Conservation (phyloP, 176 grass and related monocot species). For the Hordeum vulgare region MorexV3_pseudomolecules_assembly NC_058522.1:315143469-315143968, state of each 20-base stretch:
- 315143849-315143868: not conserved
- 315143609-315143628: not conserved
- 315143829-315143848: not conserved
- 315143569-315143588: slow-evolving; percentile 1
- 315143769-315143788: not conserved
- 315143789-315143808: not conserved
- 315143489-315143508: not conserved
- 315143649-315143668: not conserved
- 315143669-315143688: slow-evolving; percentile 16
- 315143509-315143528: not conserved
- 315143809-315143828: not conserved
- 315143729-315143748: not conserved
- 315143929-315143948: too few species aligned
- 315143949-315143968: too few species aligned
- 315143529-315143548: not conserved
- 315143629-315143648: too few species aligned
- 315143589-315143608: slow-evolving; percentile 17
- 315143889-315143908: too few species aligned
- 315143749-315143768: not conserved
- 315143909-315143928: too few species aligned
- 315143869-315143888: not conserved
- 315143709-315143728: not conserved
- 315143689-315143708: slow-evolving; percentile 20
- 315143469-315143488: not conserved
- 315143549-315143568: not conserved